Conservation (phyloP, 2,329 filamentous ascomycete genomes). For the Fusarium lyarnte region DNA sequence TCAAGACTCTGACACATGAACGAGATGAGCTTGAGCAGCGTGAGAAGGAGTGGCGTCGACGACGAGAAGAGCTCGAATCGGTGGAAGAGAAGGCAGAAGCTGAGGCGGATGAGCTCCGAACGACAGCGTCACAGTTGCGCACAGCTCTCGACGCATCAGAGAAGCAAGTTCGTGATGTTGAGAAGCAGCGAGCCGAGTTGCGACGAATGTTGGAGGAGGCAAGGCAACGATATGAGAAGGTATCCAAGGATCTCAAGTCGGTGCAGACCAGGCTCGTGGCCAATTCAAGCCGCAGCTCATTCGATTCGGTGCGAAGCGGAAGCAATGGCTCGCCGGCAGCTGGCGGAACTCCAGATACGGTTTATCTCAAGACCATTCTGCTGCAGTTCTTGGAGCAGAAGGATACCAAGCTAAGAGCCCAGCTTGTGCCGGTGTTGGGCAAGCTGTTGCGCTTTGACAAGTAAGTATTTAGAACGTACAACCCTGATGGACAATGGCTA, state of each 20-base stretch:
- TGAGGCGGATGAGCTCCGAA: constrained; percentile 79
- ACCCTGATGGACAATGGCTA: background rate
- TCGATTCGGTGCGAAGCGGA: constrained; percentile 51
- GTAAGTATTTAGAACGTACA: constrained; percentile 58
- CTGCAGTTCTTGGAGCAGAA: constrained; percentile 84
- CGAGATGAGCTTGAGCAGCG: constrained; percentile 79
- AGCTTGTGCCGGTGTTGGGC: constrained; percentile 80
- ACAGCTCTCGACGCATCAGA: constrained; percentile 89
- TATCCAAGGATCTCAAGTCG: constrained; percentile 72
- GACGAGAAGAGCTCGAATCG: constrained; percentile 79
- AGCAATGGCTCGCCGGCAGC: constrained; percentile 42
- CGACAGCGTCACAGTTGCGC: constrained; percentile 80
- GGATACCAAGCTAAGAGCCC: constrained; percentile 78
- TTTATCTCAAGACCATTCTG: constrained; percentile 83
- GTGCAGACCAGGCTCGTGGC: constrained; percentile 60
- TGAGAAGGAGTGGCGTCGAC: constrained; percentile 77
- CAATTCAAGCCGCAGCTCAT: constrained; percentile 56
- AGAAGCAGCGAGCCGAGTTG: constrained; percentile 82
- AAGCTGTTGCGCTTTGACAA: constrained; percentile 81
- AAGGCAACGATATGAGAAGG: constrained; percentile 79
- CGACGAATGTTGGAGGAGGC: constrained; percentile 81
- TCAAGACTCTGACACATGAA: constrained; percentile 76
- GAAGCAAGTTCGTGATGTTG: constrained; percentile 81
- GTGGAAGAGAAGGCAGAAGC: constrained; percentile 73
- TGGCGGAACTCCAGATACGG: constrained; percentile 56